Evolutionary conservation across 805 yeast species (phyloP), one percentile per base, ranked within the genome.

Genomic region (Torulaspora gathmanii): DNA sequence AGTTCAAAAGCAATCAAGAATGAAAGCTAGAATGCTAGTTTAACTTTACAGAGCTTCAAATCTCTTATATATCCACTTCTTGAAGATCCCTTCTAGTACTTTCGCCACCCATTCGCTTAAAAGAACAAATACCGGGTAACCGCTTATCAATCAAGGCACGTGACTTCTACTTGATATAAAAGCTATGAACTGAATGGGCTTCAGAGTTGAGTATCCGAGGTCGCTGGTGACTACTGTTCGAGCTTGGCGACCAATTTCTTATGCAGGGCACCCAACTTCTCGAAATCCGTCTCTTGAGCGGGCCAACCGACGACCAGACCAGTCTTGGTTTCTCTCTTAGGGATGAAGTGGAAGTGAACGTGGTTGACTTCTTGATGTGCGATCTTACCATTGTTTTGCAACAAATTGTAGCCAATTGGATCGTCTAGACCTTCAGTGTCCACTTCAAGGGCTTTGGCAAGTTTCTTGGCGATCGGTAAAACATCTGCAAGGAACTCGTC

Each of bases 291-390:
- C 45, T 73, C 78, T 56, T 81, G 78, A 15, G 89, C 82, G n/a
- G 98, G 98, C 98, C 99, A 93, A 22, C 93, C 96, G 26, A 91
- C 88, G 28, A 74, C 75, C 52, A 91, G 74, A 1, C 99, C 99
- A 15, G 90, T 72, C 33, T 75, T 74, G 1, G 67, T 70, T 57
- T 81, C 82, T 47, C 75, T 76, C 76, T 91, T 91, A 40, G 99
- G 99, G 63, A 91, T 91, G 65, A 91, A 79, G 66, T 91, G 99
- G 77, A 93, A 86, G 66, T 91, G 99, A 47, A 93, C 97, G 64
- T 91, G 99, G 55, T 86, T 93, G 46, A 93, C 98, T 45, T 77
- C 83, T 71, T 91, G 99, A 63, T 93, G 98, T 10, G 98, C 99
- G 60, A 90, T 82, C 63, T 86, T 71, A 40, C 98, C 98, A 57